Evolutionary conservation across 192 early-diverging fungal species (phyloP), one percentile per base, ranked within the genome.

Genomic region (Umbelopsis sp.): DNA sequence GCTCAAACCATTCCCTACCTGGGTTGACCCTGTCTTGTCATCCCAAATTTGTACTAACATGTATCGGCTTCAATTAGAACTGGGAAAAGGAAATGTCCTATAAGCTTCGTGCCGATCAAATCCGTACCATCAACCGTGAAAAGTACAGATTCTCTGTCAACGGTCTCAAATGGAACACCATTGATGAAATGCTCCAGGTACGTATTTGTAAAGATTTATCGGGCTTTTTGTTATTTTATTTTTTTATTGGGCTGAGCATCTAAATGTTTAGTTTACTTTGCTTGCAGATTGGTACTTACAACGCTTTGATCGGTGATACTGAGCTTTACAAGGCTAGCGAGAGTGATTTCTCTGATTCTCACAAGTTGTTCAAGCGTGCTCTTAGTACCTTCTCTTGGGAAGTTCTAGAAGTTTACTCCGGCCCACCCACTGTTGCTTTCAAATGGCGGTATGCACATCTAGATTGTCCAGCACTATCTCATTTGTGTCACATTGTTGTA

Each of bases 11-110:
- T 49, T 16, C 20, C 16, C 16, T 49, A 2, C n/a, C 47, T 41
- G 38, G 38, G 38, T 41, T 41, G 38, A 22, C 52, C 52, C 3
- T 22, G 52, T 22, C 52, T 53, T 53, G 21, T 11, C 26, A 53
- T 14, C 22, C 20, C 24, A 25, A n/a, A 62, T 26, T 49, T 34
- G 26, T 62, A 56, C 44, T 69, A 25, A 72, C 45, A 9, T 38
- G 3, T 50, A 54, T 69, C 68, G 31, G 69, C 24, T 50, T 29
- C 32, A 22, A 49, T 45, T 72, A 77, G 76, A 83, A 83, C 79
- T 83, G 81, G 81, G 81, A 83, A 56, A 83, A 83, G 69, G 81
- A 83, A 31, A 72, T 75, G 21, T 83, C 81, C 17, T 83, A 75
- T 49, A 83, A 83, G 68, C 56, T 75, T 12, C 65, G 66, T 45